Base-by-base conservation (phyloP, 2,329 filamentous ascomycete genomes). In the Alternaria hordeiaustralica region DNA sequence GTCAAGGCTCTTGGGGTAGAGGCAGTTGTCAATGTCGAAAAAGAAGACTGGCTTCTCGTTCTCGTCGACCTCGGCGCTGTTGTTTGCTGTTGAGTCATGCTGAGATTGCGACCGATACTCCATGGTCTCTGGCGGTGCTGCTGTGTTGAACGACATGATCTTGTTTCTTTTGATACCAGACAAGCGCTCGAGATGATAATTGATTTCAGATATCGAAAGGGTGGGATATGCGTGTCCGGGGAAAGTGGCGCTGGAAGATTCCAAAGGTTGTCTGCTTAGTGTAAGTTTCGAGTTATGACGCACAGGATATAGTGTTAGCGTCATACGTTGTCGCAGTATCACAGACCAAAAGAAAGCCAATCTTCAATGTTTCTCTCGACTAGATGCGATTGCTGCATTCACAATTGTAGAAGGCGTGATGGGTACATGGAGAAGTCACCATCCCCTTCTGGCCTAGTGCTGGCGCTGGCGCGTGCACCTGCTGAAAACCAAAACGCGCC, bases 1-100 rank as follows among this genome's bases (percentile, higher is more conserved):
- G 72, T 91, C 92, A 70, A 89, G 89, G 77, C 92, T 94, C 81
- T 91, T 94, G 0, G 94, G 89, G 76, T 97, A 98, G 60, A 98
- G 88, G 82, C 96, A 99, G 78, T 99, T 99, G 85, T 99, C 96
- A 76, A 99, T 98, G 78, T 99, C 96, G 77, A 97, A 98, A 80
- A 88, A 89, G 79, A 89, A 87, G 20, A 92, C 84, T 2, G 86
- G 84, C 66, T 87, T 81, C 59, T 77, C 76, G 41, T 64, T 61
- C 44, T 75, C 47, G 26, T 66, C 68, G 57, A 71, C 70, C 76
- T 77, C 78, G 21, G 45, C 23, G 15, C 4, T 44, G 43, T 18
- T 41, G 23, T 43, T 59, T n/a, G 41, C 15, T 7, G 56, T 36
- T 60, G 60, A 60, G 44, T 60, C 60, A 50, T 60, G 50, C 36